phyloP scores from a whole-genome alignment of 495 filamentous ascomycete species.

The Diplogelasinospora grovesii region DNA sequence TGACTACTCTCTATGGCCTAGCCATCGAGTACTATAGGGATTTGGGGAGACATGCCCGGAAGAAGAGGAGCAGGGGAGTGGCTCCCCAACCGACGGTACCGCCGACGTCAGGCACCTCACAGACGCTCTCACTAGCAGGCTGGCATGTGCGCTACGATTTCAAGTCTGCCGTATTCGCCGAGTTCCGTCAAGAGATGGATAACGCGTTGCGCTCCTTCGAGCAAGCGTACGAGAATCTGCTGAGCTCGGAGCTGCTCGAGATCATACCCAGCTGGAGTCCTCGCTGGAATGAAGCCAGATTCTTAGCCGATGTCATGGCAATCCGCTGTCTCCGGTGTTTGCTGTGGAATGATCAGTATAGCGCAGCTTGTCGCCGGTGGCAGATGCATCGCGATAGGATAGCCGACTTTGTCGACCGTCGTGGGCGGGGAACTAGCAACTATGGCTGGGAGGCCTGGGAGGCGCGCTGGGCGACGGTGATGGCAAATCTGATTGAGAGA shows the following conservation, averaged over 20 bases:
- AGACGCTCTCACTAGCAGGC: conserved; percentile 71
- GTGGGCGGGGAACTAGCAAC: conserved; percentile 72
- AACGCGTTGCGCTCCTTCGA: conserved; percentile 74
- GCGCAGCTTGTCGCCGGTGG: conserved; percentile 71
- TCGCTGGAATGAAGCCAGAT: conserved; percentile 76
- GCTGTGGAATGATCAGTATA: conserved; percentile 67
- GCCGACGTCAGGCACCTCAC: conserved; percentile 72
- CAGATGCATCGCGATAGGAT: conserved; percentile 62
- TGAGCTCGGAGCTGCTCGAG: conserved; percentile 76
- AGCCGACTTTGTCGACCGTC: conserved; percentile 67
- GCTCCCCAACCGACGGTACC: conserved; percentile 79
- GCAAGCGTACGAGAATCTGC: conserved; percentile 72
- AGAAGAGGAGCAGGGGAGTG: conserved; percentile 69
- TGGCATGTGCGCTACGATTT: conserved; percentile 93
- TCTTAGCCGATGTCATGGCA: conserved; percentile 71
- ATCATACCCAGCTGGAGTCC: conserved; percentile 80
- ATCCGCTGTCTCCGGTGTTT: conserved; percentile 74
- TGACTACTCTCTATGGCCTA: conserved; percentile 56
- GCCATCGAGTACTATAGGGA: conserved; percentile 85
- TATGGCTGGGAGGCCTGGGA: conserved; percentile 90
- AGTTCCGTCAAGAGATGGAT: conserved; percentile 87
- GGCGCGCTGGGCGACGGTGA: conserved; percentile 70
- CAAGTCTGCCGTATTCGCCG: conserved; percentile 82
- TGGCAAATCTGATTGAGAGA: conserved; percentile 71
- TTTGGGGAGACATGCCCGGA: conserved; percentile 76